Percentiles rank a stretch among this genome's conserved stretches.
Conservation (phyloP, 2,329 filamentous ascomycete species). For the Sclerotinia minor region DNA sequence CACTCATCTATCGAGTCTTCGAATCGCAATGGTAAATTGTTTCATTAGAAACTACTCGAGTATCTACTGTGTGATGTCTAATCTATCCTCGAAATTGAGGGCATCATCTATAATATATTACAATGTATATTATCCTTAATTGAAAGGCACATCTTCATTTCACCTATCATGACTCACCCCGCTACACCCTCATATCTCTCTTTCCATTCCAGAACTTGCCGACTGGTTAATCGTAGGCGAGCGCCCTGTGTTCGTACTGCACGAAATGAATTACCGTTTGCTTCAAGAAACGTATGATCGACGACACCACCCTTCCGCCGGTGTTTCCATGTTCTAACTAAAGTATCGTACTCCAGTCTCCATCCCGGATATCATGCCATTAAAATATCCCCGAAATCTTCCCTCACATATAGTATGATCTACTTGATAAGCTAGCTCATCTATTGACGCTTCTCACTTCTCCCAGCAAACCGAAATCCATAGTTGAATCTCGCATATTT, state of each 20-base stretch:
- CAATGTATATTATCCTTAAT: neutral
- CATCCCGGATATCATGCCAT: neutral
- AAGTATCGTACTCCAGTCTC: neutral
- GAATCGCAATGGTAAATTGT: neutral
- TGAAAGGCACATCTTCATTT: slow-evolving; percentile 8
- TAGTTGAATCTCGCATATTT: neutral
- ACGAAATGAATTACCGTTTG: slow-evolving; percentile 5
- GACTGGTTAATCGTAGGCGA: neutral
- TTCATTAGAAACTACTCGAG: neutral
- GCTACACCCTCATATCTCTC: neutral
- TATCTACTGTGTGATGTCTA: no score
- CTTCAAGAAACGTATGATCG: slow-evolving; percentile 19
- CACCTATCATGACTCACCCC: neutral
- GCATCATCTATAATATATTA: neutral
- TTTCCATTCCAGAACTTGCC: neutral
- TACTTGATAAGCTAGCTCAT: neutral
- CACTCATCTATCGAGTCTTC: neutral
- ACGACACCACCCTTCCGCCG: slow-evolving; percentile 14
- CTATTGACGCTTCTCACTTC: neutral
- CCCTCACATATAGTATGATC: slow-evolving; percentile 10
- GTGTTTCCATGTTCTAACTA: slow-evolving; percentile 4
- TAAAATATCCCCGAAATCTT: neutral
- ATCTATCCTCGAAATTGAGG: neutral
- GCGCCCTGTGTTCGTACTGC: slow-evolving; percentile 6
- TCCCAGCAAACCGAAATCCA: neutral